Conservation (phyloP, 2,329 filamentous ascomycete genomes). For the Rhynchosporium secalis region DNA sequence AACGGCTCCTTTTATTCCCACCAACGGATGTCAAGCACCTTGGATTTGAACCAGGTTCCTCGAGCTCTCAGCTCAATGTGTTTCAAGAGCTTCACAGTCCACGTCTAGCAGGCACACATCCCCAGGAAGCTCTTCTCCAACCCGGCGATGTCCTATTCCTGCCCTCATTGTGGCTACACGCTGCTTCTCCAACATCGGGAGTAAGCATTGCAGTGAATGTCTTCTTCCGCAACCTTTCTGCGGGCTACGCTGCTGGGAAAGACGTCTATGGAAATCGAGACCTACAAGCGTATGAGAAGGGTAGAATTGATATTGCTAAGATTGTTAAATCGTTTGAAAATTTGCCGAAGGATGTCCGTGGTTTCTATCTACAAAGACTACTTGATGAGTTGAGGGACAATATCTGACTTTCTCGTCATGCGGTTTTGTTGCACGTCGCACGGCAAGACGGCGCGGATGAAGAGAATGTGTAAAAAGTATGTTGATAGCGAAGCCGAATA, state of each 20-base stretch:
- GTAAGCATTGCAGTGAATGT: conserved; percentile 82
- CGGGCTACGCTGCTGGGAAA: conserved; percentile 68
- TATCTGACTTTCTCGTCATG: background rate
- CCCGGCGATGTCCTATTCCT: conserved; percentile 80
- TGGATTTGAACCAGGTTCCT: conserved; percentile 72
- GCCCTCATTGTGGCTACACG: conserved; percentile 82
- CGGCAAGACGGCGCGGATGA: conserved; percentile 16
- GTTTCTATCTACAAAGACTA: conserved; percentile 74
- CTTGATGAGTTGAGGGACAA: conserved; percentile 60
- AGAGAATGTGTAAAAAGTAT: no score
- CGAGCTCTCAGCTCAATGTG: conserved; percentile 75
- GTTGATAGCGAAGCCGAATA: background rate
- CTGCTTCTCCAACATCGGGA: conserved; percentile 58
- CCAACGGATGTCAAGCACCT: conserved; percentile 71
- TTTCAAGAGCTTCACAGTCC: conserved; percentile 53
- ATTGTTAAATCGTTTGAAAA: conserved; percentile 64
- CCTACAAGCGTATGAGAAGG: conserved; percentile 80
- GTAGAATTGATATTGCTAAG: conserved; percentile 68
- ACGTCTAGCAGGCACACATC: conserved; percentile 53
- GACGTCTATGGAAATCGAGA: conserved; percentile 91
- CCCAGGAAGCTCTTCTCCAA: conserved; percentile 63
- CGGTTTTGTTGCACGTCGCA: conserved; percentile 26
- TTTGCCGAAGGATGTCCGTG: conserved; percentile 64
- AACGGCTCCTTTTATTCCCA: conserved; percentile 75
- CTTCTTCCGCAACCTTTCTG: conserved; percentile 74